phyloP scores from a whole-genome alignment of 2,329 filamentous ascomycete species.

The Aspergillus udagawae region DNA sequence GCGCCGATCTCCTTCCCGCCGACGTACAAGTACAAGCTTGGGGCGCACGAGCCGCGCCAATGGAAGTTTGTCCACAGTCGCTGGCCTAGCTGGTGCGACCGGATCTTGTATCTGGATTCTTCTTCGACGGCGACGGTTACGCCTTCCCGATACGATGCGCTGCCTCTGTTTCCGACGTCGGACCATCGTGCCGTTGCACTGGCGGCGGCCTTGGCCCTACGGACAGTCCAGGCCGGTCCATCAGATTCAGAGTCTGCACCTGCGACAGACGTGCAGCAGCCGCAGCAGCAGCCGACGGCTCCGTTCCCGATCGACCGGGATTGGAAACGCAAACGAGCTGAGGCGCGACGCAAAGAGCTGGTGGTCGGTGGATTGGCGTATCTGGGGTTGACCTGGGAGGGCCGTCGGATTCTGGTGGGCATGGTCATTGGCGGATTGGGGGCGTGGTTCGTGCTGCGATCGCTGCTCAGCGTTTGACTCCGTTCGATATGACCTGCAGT shows the following conservation, averaged over 20 bases:
- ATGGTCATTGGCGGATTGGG: constrained; percentile 36
- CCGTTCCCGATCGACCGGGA: constrained; percentile 56
- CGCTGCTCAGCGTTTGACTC: constrained; percentile 24
- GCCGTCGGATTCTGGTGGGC: constrained; percentile 40
- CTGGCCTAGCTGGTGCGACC: constrained; percentile 91
- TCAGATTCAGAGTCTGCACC: constrained; percentile 27
- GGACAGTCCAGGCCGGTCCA: constrained; percentile 10
- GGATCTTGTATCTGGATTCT: constrained; percentile 67
- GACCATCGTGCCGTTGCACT: constrained; percentile 85
- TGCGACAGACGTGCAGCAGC: constrained; percentile 24
- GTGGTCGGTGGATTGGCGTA: constrained; percentile 57
- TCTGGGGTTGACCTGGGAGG: constrained; percentile 47
- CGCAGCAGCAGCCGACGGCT: constrained; percentile 38
- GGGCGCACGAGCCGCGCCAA: constrained; percentile 39
- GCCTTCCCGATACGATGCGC: constrained; percentile 62
- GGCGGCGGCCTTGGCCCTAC: constrained; percentile 62
- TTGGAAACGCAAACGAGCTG: constrained; percentile 52
- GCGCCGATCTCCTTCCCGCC: constrained; percentile 74
- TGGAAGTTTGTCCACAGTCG: constrained; percentile 78
- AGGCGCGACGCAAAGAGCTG: constrained; percentile 57
- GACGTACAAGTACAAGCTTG: constrained; percentile 79
- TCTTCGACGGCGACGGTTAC: constrained; percentile 47
- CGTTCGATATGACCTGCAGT: no score
- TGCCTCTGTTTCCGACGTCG: constrained; percentile 75
- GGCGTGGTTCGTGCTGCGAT: constrained; percentile 40